A percentile compares a stretch with the other conserved stretches of the same genome.
Evolutionary conservation across 176 grass and related monocot species (phyloP).

Genomic region (Musa troglodytarum): DNA sequence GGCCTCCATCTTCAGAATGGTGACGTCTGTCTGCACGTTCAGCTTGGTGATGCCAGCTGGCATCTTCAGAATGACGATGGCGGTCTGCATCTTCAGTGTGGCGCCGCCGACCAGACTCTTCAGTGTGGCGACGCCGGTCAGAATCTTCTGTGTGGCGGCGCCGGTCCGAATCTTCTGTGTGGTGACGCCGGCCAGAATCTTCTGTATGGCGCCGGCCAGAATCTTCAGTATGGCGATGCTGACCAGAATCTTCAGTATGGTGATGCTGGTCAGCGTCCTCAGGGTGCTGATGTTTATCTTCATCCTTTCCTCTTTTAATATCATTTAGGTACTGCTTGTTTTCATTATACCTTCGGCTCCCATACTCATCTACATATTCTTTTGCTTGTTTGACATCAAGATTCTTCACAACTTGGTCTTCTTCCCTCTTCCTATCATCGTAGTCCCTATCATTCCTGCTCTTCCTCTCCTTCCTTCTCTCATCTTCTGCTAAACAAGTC

Average conservation of each 20-base stretch:
- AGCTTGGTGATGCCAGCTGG: neutral
- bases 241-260: neutral
- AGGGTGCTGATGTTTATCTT: neutral
- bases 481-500: constrained; percentile 13
- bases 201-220: neutral
- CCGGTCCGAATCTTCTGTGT: neutral
- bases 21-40: neutral
- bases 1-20: too few species aligned
- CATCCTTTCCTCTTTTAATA: constrained; percentile 29
- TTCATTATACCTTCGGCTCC: constrained; percentile 25
- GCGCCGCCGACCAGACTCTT: neutral
- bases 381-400: constrained; percentile 6
- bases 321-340: constrained; percentile 20
- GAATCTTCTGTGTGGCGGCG: neutral
- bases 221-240: neutral
- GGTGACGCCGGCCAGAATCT: neutral
- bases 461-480: constrained; percentile 24
- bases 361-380: constrained; percentile 32
- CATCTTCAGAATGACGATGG: neutral
- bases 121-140: neutral
- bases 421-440: neutral
- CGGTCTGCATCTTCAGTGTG: neutral
- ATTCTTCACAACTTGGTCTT: neutral
- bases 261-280: neutral
- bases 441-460: constrained; percentile 26